Evolutionary conservation across 2,329 filamentous ascomycete species (phyloP).

Genomic region (Alternaria gaisen): DNA sequence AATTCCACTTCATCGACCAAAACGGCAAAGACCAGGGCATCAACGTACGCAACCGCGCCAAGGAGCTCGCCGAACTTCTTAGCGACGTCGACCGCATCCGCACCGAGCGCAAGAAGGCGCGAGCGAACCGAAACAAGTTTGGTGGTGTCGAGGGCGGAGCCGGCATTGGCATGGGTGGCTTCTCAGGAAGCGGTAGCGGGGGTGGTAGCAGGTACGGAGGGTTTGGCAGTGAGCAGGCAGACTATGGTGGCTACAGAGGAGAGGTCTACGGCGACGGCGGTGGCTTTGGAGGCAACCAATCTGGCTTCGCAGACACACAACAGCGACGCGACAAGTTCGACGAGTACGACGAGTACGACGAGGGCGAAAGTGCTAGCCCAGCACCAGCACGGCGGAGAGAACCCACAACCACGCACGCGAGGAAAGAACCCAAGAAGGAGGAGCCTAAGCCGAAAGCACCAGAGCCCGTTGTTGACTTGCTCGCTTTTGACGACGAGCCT

Average conservation of each 20-base stretch:
- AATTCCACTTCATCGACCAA: conserved; percentile 95
- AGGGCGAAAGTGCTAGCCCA: conserved; percentile 65
- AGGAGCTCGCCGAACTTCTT: conserved; percentile 93
- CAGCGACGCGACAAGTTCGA: conserved; percentile 81
- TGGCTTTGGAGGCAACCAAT: conserved; percentile 80
- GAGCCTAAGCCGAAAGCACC: conserved; percentile 76
- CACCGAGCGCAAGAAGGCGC: conserved; percentile 82
- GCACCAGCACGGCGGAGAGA: conserved; percentile 63
- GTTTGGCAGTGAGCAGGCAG: conserved; percentile 73
- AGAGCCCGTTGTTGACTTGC: conserved; percentile 88
- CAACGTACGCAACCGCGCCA: conserved; percentile 95
- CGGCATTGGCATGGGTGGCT: conserved; percentile 64
- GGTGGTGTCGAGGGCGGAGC: conserved; percentile 88
- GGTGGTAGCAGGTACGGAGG: conserved; percentile 77
- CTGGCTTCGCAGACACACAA: conserved; percentile 71
- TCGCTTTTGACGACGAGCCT: conserved; percentile 86
- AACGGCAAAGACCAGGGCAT: conserved; percentile 99
- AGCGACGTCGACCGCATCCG: conserved; percentile 88
- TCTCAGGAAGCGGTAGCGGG: conserved; percentile 61
- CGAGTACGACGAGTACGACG: conserved; percentile 96
- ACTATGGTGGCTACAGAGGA: conserved; percentile 74
- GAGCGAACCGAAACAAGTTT: conserved; percentile 91
- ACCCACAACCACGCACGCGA: conserved; percentile 44
- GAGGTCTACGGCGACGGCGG: conserved; percentile 95
- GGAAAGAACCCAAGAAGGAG: conserved; percentile 66